A percentile compares a stretch with the other conserved stretches of the same genome.
Evolutionary conservation across 495 filamentous ascomycete species (phyloP).

Genomic region (Talaromyces adpressus): DNA sequence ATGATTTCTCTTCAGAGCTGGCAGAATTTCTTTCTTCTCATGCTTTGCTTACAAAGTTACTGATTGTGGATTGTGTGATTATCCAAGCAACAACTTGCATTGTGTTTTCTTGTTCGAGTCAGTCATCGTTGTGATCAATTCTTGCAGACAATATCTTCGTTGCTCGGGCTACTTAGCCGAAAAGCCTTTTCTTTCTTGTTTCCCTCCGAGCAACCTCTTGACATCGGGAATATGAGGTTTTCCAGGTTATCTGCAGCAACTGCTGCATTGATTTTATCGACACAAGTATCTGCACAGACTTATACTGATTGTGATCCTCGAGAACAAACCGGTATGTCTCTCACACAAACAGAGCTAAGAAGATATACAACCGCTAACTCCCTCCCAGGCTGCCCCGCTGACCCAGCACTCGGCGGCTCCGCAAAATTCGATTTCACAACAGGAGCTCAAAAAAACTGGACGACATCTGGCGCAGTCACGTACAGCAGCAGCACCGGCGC

Average conservation of each 20-base stretch:
- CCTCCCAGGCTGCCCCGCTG: conserved; percentile 55
- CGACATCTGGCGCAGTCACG: conserved; percentile 53
- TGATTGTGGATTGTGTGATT: background rate
- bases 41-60: background rate
- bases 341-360: background rate
- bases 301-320: conserved; percentile 69
- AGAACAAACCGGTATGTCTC: conserved; percentile 48
- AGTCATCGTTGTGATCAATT: background rate
- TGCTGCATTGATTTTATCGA: conserved; percentile 20
- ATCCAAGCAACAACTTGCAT: background rate
- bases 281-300: conserved; percentile 60
- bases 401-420: conserved; percentile 75
- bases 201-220: background rate
- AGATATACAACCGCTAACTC: conserved; percentile 17
- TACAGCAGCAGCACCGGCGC: conserved; percentile 71
- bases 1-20: background rate
- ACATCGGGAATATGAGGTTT: conserved; percentile 20
- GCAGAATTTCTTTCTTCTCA: background rate
- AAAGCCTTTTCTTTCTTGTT: background rate
- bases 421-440: conserved; percentile 75
- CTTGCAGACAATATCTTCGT: background rate
- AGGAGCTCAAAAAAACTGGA: conserved; percentile 63
- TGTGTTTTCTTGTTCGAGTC: background rate
- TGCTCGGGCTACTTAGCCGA: background rate
- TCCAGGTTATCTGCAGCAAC: conserved; percentile 17